Evolutionary conservation across 768 basidiomycete species (phyloP).

Genomic region (Sistotremastrum suecicum): DNA sequence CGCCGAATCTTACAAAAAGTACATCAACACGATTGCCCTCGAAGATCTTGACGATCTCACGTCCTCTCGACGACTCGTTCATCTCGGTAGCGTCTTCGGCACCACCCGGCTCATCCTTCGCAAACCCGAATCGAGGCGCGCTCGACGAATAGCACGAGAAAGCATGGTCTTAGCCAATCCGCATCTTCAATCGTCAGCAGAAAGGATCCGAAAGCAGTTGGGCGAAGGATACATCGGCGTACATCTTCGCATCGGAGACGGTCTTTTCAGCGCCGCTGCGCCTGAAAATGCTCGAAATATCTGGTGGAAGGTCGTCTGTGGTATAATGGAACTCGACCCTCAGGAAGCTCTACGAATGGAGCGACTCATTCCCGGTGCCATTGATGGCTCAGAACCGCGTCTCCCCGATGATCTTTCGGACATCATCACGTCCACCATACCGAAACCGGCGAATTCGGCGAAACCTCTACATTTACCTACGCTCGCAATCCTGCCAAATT

Average conservation of each 20-base stretch:
- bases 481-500: slow-evolving; percentile 11
- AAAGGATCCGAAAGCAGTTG: slow-evolving; percentile 27
- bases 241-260: slow-evolving; percentile 61
- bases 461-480: slow-evolving; percentile 15
- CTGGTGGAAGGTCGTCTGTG: slow-evolving; percentile 45
- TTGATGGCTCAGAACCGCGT: background rate
- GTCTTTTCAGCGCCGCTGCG: slow-evolving; percentile 35
- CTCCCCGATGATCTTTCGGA: slow-evolving; percentile 7
- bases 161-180: slow-evolving; percentile 45
- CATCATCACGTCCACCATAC: slow-evolving; percentile 6
- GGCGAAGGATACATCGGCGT: slow-evolving; percentile 41
- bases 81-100: slow-evolving; percentile 66
- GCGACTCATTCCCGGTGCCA: slow-evolving; percentile 6
- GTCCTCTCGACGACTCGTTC: slow-evolving; percentile 37
- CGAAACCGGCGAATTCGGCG: slow-evolving; percentile 10
- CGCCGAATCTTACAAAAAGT: slow-evolving; percentile 22
- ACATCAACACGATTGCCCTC: slow-evolving; percentile 23
- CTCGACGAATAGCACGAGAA: slow-evolving; percentile 35
- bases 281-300: slow-evolving; percentile 27
- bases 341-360: slow-evolving; percentile 22
- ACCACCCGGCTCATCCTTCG: slow-evolving; percentile 50
- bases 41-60: slow-evolving; percentile 25
- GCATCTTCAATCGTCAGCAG: slow-evolving; percentile 27
- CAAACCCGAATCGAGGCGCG: slow-evolving; percentile 20
- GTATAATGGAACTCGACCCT: slow-evolving; percentile 27